phyloP scores from a whole-genome alignment of 2,329 filamentous ascomycete species.

The Paracoccidioides brasiliensis region DNA sequence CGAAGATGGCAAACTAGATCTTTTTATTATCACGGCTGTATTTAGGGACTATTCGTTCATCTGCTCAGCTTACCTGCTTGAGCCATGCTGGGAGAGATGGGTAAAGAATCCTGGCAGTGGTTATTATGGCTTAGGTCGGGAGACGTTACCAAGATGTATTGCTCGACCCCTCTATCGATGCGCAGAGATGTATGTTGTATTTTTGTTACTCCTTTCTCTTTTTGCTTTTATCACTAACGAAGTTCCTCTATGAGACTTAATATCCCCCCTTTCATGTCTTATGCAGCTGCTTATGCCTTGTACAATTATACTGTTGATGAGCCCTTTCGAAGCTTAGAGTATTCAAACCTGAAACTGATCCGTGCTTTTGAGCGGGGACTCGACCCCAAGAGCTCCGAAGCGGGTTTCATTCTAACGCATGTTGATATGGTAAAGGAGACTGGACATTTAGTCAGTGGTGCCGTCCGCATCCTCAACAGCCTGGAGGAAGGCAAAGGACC shows the following conservation, averaged over 20 bases:
- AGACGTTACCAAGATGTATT: slow-evolving; percentile 59
- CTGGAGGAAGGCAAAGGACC: slow-evolving; percentile 31
- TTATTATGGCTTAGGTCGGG: slow-evolving; percentile 60
- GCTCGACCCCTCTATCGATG: slow-evolving; percentile 72
- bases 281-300: slow-evolving; percentile 49
- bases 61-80: slow-evolving; percentile 76
- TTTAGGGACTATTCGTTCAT: slow-evolving; percentile 90
- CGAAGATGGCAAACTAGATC: slow-evolving; percentile 45
- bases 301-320: slow-evolving; percentile 53
- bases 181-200: slow-evolving; percentile 63
- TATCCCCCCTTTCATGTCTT: slow-evolving; percentile 90
- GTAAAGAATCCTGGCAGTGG: slow-evolving; percentile 44
- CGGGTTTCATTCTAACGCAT: slow-evolving; percentile 90
- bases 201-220: neutral
- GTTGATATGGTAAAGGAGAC: slow-evolving; percentile 91
- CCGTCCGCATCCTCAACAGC: slow-evolving; percentile 52
- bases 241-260: slow-evolving; percentile 37
- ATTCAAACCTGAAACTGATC: slow-evolving; percentile 62
- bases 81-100: slow-evolving; percentile 74
- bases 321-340: slow-evolving; percentile 40
- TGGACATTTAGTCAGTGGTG: slow-evolving; percentile 60
- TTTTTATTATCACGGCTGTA: slow-evolving; percentile 69
- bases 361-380: slow-evolving; percentile 85
- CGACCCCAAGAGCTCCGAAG: slow-evolving; percentile 75
- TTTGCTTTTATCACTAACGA: slow-evolving; percentile 12